Percentiles rank a stretch among this genome's conserved stretches.
phyloP scores from a whole-genome alignment of 2,329 filamentous ascomycete genomes.

The Elsinoe arachidis region DNA sequence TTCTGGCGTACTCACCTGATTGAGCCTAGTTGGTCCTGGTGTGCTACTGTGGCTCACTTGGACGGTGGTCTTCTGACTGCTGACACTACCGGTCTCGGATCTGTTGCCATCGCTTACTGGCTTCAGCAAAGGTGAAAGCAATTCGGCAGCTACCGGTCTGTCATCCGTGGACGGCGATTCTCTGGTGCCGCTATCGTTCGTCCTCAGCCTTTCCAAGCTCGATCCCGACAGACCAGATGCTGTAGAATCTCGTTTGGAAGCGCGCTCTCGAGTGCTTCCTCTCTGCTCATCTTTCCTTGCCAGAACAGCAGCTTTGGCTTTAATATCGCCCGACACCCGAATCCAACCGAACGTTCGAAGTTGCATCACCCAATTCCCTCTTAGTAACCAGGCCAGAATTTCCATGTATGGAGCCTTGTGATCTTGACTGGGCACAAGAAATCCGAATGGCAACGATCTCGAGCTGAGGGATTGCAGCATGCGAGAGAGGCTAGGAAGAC shows the following conservation, averaged over 20 bases:
- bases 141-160: not conserved
- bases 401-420: constrained; percentile 82
- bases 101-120: constrained; percentile 8
- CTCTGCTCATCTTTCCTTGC: constrained; percentile 12
- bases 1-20: constrained; percentile 5
- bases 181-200: constrained; percentile 4
- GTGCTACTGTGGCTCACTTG: constrained; percentile 3
- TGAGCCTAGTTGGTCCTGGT: constrained; percentile 6
- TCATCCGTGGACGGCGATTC: not conserved
- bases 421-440: constrained; percentile 75
- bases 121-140: constrained; percentile 9
- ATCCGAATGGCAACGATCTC: constrained; percentile 72
- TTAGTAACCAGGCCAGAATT: constrained; percentile 87
- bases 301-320: constrained; percentile 10
- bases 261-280: constrained; percentile 3
- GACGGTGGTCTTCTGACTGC: constrained; percentile 5
- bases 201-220: constrained; percentile 2
- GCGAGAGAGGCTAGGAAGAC: constrained; percentile 72
- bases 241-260: constrained; percentile 10
- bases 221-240: constrained; percentile 8
- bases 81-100: constrained; percentile 10
- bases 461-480: constrained; percentile 79
- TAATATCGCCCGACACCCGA: constrained; percentile 19
- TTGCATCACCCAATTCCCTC: constrained; percentile 88
- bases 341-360: constrained; percentile 87